These are phyloP conservation scores for Suillus hirtellus DNA, from an alignment of 768 basidiomycete species.

Conservation along the genomic window DNA sequence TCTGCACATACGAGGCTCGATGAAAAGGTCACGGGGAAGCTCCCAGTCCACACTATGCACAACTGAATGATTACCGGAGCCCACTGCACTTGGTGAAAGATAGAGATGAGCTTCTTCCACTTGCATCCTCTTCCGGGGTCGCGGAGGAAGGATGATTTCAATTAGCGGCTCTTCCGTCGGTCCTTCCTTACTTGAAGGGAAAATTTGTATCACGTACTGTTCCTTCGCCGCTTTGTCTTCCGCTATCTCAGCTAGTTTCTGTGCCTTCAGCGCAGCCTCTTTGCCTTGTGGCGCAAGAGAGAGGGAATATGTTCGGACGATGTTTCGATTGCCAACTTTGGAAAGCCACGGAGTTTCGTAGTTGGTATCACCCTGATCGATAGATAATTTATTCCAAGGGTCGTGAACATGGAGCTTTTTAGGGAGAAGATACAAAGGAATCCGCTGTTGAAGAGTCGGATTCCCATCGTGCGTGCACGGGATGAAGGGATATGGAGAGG, in stretches of 20 bases:
- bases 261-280: background rate
- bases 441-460: slow-evolving; percentile 33
- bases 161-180: slow-evolving; percentile 29
- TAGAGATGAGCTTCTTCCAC: slow-evolving; percentile 50
- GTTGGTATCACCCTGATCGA: slow-evolving; percentile 6
- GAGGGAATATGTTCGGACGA: slow-evolving; percentile 34
- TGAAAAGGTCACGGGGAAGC: slow-evolving; percentile 44
- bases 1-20: slow-evolving; percentile 37
- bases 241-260: slow-evolving; percentile 11
- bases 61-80: slow-evolving; percentile 52
- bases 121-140: slow-evolving; percentile 19
- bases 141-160: slow-evolving; percentile 32
- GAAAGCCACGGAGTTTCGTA: slow-evolving; percentile 27
- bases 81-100: slow-evolving; percentile 41
- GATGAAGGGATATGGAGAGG: slow-evolving; percentile 40
- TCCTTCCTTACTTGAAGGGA: slow-evolving; percentile 19
- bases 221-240: slow-evolving; percentile 18
- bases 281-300: slow-evolving; percentile 5
- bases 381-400: slow-evolving; percentile 37
- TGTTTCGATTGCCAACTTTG: slow-evolving; percentile 22
- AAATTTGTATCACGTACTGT: slow-evolving; percentile 22
- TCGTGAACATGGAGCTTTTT: slow-evolving; percentile 45
- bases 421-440: slow-evolving; percentile 39
- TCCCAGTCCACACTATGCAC: slow-evolving; percentile 55
- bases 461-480: slow-evolving; percentile 33